phyloP scores from a whole-genome alignment of 495 filamentous ascomycete species.

The Neurospora sp. region DNA sequence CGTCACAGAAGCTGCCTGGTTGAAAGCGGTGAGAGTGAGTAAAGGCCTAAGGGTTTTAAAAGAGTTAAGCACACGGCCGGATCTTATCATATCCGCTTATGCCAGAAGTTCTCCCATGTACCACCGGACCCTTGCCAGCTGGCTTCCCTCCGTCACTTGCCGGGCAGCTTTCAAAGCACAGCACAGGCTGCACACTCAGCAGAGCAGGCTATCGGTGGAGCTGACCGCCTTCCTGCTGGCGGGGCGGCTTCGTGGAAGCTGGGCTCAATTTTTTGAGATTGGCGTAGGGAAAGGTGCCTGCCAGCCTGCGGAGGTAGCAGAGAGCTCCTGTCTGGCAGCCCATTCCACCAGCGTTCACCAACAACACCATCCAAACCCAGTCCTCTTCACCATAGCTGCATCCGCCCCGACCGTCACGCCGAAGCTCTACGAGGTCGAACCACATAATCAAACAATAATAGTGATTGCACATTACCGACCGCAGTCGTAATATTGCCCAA shows the following conservation, averaged over 20 bases:
- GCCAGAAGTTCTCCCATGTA: background rate
- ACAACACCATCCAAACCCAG: background rate
- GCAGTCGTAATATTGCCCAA: conserved; percentile 13
- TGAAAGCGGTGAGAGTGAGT: background rate
- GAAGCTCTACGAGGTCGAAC: background rate
- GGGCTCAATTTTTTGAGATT: conserved; percentile 25
- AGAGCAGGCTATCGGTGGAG: background rate
- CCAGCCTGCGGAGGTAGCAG: conserved; percentile 8
- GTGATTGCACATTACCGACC: background rate
- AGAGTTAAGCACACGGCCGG: background rate
- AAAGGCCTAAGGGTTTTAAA: background rate
- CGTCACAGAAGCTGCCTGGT: background rate
- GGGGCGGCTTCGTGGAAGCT: conserved; percentile 4
- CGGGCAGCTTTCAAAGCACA: background rate
- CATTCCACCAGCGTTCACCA: conserved; percentile 1
- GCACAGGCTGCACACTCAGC: background rate
- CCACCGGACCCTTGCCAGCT: background rate
- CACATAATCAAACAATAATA: conserved; percentile 1
- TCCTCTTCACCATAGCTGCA: conserved; percentile 3
- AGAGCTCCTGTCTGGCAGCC: background rate
- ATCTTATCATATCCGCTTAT: background rate
- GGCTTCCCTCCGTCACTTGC: background rate
- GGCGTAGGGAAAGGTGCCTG: conserved; percentile 15
- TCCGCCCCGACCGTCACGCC: background rate
- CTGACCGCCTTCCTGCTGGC: background rate